Base-by-base conservation (phyloP, 2,329 filamentous ascomycete genomes). In the Hypoxylon sp. region DNA sequence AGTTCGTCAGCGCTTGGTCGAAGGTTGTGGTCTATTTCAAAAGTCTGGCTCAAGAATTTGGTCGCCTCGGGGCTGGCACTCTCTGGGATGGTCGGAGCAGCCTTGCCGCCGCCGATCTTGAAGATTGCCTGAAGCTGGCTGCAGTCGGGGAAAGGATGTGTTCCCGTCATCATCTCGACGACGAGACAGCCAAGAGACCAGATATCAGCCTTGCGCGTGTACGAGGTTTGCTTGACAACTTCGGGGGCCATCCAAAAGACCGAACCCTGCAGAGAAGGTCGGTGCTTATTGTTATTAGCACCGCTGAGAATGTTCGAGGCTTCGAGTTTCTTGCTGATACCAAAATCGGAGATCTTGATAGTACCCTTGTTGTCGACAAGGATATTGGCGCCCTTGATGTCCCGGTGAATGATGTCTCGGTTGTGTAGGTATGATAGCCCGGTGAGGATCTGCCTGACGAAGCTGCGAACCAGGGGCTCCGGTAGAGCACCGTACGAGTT, bases 211-310 rank as follows among this genome's bases (percentile, higher is more conserved):
- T 98, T 98, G 77, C 94, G 92, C 4, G 94, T 98, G 78, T 99
- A 97, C 4, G 92, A 93, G 2, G 94, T 98, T 77, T 98, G 95
- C 70, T 95, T 95, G 62, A 99, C 95, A 17, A 99, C 95, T 78
- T 99, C 95, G 7, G 95, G 95, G 0, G 95, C 95, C 95, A 99
- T 99, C 95, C 95, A 99, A 79, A 97, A 99, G 48, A 99, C 95
- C 21, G 92, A 97, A 11, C 95, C 95, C 75, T 99, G 95, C 3
- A 99, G 84, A 1, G 94, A 98, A 2, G 87, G 86, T 4, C 87
- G 81, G 69, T 89, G 82, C 73, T 86, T 88, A 75, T 83, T 87
- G 75, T 87, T 88, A 70, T 82, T 84, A 70, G 80, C 88, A 67
- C 81, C 88, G 70, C 75, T 87, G 42, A 96, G 85, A 40, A 97